Percentiles rank a stretch among this genome's conserved stretches.
phyloP scores from a whole-genome alignment of 2,329 filamentous ascomycete genomes.

The Alternaria brassicicola region DNA sequence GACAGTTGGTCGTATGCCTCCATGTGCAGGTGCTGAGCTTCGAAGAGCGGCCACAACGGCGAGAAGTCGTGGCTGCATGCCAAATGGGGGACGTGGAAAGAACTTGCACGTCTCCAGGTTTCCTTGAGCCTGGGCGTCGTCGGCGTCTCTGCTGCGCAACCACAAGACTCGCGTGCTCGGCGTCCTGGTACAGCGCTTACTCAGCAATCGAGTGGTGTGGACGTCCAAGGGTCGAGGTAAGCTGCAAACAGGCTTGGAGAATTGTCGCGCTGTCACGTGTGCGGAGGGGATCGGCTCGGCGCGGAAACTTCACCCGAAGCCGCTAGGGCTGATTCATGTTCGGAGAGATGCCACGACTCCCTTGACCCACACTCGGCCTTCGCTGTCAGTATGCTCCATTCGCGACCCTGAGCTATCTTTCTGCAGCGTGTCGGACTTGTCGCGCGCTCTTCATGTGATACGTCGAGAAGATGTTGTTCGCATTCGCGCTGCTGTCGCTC shows the following conservation, averaged over 20 bases:
- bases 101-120: not conserved
- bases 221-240: not conserved
- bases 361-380: slow-evolving; percentile 1
- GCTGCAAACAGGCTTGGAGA: not conserved
- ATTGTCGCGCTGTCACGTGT: slow-evolving; percentile 25
- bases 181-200: not conserved
- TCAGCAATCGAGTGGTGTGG: not conserved
- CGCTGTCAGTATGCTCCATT: slow-evolving; percentile 3
- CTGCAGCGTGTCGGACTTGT: not conserved
- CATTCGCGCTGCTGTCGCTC: slow-evolving; percentile 31
- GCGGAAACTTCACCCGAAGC: not conserved
- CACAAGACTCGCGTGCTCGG: not conserved
- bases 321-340: not conserved
- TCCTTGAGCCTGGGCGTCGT: not conserved
- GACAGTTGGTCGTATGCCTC: not conserved
- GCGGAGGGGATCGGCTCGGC: not conserved
- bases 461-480: slow-evolving; percentile 24
- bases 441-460: slow-evolving; percentile 18
- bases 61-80: slow-evolving; percentile 38
- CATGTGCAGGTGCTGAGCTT: slow-evolving; percentile 20
- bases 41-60: slow-evolving; percentile 27
- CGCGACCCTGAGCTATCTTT: not conserved
- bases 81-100: slow-evolving; percentile 6
- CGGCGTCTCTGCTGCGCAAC: not conserved
- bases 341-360: slow-evolving; percentile 5